Percentiles rank a stretch among this genome's conserved stretches.
Evolutionary conservation across 306 rosid genomes (phyloP).

Genomic region (Acacia melanoxylon): DNA sequence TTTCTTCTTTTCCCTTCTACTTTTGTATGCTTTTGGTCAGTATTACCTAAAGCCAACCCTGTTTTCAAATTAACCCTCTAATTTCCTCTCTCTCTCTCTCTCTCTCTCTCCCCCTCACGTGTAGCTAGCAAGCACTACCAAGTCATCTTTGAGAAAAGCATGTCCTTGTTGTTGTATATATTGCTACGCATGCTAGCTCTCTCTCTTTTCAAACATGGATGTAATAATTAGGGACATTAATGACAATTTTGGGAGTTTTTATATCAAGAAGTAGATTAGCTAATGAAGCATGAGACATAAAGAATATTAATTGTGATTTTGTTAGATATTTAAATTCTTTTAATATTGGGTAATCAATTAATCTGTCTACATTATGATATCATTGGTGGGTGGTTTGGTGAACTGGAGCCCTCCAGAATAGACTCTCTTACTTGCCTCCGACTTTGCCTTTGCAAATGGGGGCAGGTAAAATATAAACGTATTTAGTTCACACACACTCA

Average conservation of each 20-base stretch:
- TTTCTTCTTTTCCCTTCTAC: constrained; percentile 17
- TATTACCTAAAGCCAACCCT: constrained; percentile 44
- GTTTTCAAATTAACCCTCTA: constrained; percentile 29
- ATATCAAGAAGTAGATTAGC: neutral
- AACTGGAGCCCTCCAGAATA: constrained; percentile 34
- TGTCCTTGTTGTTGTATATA: neutral
- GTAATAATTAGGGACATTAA: neutral
- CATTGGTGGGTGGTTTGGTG: constrained; percentile 34
- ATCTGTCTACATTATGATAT: constrained; percentile 3
- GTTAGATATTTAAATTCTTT: neutral
- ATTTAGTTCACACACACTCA: neutral
- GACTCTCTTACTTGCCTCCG: constrained; percentile 22
- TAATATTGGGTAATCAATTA: constrained; percentile 1
- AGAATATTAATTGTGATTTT: neutral
- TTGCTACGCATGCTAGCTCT: neutral
- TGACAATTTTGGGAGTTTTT: neutral
- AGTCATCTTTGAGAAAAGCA: constrained; percentile 1
- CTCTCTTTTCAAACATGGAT: constrained; percentile 16
- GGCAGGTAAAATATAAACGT: neutral
- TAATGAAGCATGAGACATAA: neutral
- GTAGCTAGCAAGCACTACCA: constrained; percentile 14
- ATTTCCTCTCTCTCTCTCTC: constrained; percentile 6
- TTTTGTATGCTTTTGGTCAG: constrained; percentile 42
- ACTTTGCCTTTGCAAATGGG: constrained; percentile 4
- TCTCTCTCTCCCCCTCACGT: constrained; percentile 24